Evolutionary conservation across 306 rosid genomes (phyloP).

Genomic region (Ammopiptanthus mongolicus): DNA sequence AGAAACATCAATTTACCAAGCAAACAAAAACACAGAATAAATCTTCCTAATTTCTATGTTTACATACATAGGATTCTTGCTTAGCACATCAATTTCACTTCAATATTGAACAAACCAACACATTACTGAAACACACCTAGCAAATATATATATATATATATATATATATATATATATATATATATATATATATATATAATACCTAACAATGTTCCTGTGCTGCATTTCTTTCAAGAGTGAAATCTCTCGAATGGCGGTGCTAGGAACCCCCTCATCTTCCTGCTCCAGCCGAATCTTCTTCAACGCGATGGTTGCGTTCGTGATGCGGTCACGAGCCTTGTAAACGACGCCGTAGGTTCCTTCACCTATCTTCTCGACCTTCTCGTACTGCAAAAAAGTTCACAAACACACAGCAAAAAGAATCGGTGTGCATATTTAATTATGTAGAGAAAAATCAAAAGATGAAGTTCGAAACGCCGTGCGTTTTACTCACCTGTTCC

Average conservation of each 20-base stretch:
- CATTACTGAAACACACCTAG: background rate
- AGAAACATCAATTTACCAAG: background rate
- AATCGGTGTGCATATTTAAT: background rate
- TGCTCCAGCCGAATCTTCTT: conserved; percentile 94
- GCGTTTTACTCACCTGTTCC: background rate
- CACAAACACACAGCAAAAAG: background rate
- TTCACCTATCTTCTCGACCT: conserved; percentile 87
- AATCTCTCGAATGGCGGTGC: conserved; percentile 86
- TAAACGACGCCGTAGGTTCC: conserved; percentile 90
- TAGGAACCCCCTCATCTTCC: conserved; percentile 89
- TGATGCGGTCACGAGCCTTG: conserved; percentile 74
- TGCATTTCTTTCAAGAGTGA: conserved; percentile 91
- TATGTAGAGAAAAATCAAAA: background rate
- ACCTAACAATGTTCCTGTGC: conserved; percentile 87
- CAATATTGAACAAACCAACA: background rate
- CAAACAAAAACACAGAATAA: background rate
- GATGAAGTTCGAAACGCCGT: conserved; percentile 8
- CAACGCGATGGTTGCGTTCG: conserved; percentile 74
- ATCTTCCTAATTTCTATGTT: background rate
- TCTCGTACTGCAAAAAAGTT: conserved; percentile 56
- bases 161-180: too few species aligned
- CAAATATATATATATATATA: background rate
- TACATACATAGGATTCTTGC: background rate
- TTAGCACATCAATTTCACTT: conserved; percentile 8
- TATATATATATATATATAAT: background rate